A percentile compares a stretch with the other conserved stretches of the same genome.
Evolutionary conservation across 495 filamentous ascomycete species (phyloP).

Genomic region (Penicillium fimorum): DNA sequence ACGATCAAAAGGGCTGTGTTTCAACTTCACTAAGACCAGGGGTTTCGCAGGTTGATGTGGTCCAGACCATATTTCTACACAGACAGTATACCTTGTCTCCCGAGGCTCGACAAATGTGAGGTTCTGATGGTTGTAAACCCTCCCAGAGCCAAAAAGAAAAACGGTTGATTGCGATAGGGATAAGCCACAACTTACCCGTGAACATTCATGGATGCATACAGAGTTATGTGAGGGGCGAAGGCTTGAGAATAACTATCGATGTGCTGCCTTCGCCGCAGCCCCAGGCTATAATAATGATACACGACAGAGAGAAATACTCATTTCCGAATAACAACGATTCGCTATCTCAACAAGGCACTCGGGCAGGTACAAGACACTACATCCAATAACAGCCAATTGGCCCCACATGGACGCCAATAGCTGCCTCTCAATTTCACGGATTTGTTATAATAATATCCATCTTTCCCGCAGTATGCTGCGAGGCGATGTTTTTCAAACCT

Average conservation of each 20-base stretch:
- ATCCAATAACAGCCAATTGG: neutral
- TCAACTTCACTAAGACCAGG: neutral
- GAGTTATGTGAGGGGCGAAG: no score
- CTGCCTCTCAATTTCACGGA: neutral
- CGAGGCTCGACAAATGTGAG: no score
- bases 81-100: neutral
- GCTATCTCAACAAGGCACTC: no score
- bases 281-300: no score
- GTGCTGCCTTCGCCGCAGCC: no score
- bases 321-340: no score
- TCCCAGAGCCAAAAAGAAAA: neutral
- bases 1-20: constrained; percentile 7
- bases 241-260: no score
- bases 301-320: no score
- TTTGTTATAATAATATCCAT: neutral
- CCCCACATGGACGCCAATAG: neutral
- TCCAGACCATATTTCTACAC: neutral
- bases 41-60: neutral
- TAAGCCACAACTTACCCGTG: neutral
- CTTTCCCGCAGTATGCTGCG: neutral
- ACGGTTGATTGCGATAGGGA: neutral
- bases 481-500: neutral
- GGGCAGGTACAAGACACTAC: neutral
- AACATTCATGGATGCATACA: no score
- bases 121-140: no score